Base-by-base conservation (phyloP, 129 eudicot species). In the Dittrichia graveolens region DNA sequence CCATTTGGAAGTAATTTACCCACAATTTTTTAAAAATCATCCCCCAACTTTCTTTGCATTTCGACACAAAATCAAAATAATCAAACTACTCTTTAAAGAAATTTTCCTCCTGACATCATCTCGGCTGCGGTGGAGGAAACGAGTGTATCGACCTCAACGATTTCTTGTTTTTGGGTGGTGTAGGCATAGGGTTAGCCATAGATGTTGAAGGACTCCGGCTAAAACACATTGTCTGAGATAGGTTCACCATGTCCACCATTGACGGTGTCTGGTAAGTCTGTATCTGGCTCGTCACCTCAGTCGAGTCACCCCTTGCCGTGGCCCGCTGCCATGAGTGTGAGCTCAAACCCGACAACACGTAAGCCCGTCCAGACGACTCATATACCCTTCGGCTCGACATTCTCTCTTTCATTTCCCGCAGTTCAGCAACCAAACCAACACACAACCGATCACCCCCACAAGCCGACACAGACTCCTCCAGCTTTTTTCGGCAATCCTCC, bases 261-360 rank as follows among this genome's bases (percentile, higher is more conserved):
- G 90, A 83, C 14, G 82, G 92, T 5, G 97, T 91, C 76, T 86
- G 95, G 63, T 91, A 88, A 67, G 81, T 83, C 73, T 73, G 85
- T 13, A 83, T 70, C 48, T 72, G 82, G 71, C 82, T 81, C 5
- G 92, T 78, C 57, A 83, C 60, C 43, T 80, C 84, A 0, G 84
- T 76, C 3, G 92, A 88, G 81, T 86, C 95, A 38, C 95, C 97
- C 41, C 95, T 68, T 5, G 98, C 89, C 42, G 98, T 89, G 41
- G 98, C 98, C 70, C 98, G 84, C 67, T 92, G 98, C 95, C 91
- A 89, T 13, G 95, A 89, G 64, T 92, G 98, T 46, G 98, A 92
- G 58, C 95, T 92, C 80, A 89, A 53, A 35, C 96, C 95, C 6
- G 98, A 92, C 69, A 92, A 66, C 16, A 87, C 91, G 41, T 89